A percentile compares a stretch with the other conserved stretches of the same genome.
Conservation (phyloP, 495 filamentous ascomycete species). For the Letharia lupina region DNA sequence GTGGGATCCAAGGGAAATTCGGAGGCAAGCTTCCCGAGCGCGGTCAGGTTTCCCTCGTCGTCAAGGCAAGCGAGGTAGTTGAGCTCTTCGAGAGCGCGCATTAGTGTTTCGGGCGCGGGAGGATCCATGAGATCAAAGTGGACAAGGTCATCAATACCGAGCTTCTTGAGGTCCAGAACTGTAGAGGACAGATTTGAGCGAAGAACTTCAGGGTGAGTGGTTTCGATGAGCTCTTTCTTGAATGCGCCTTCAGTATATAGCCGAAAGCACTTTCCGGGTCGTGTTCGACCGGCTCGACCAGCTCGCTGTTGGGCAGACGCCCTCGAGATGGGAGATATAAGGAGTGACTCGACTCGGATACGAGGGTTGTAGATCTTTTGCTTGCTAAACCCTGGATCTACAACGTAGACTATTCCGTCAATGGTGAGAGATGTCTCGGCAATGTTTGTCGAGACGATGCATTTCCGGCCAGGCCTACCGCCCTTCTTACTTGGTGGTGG, state of each 20-base stretch:
- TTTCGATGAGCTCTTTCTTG: slow-evolving; percentile 96
- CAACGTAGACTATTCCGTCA: slow-evolving; percentile 97
- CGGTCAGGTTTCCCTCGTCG: slow-evolving; percentile 87
- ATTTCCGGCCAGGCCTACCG: slow-evolving; percentile 85
- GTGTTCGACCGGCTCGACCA: slow-evolving; percentile 96
- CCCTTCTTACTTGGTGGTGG: slow-evolving; percentile 62
- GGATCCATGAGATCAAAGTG: slow-evolving; percentile 99
- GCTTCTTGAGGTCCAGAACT: slow-evolving; percentile 93
- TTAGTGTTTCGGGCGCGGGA: slow-evolving; percentile 94
- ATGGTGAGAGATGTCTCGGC: slow-evolving; percentile 97
- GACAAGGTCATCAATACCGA: slow-evolving; percentile 90
- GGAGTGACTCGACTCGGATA: slow-evolving; percentile 87
- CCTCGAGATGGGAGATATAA: slow-evolving; percentile 95
- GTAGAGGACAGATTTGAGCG: slow-evolving; percentile 91
- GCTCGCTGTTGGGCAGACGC: slow-evolving; percentile 97
- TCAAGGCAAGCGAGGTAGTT: slow-evolving; percentile 96
- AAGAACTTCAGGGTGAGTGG: slow-evolving; percentile 92
- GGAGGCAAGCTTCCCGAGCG: slow-evolving; percentile 77
- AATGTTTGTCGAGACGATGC: slow-evolving; percentile 94
- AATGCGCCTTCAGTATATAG: slow-evolving; percentile 94
- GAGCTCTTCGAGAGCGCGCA: slow-evolving; percentile 95
- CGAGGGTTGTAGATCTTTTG: slow-evolving; percentile 99
- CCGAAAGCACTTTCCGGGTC: slow-evolving; percentile 95
- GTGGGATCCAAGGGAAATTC: slow-evolving; percentile 95
- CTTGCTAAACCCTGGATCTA: slow-evolving; percentile 98